These are phyloP conservation scores for Plasmodium falciparum DNA, from an alignment of 169 alveolate genomes.

Conservation along the genomic window DNA sequence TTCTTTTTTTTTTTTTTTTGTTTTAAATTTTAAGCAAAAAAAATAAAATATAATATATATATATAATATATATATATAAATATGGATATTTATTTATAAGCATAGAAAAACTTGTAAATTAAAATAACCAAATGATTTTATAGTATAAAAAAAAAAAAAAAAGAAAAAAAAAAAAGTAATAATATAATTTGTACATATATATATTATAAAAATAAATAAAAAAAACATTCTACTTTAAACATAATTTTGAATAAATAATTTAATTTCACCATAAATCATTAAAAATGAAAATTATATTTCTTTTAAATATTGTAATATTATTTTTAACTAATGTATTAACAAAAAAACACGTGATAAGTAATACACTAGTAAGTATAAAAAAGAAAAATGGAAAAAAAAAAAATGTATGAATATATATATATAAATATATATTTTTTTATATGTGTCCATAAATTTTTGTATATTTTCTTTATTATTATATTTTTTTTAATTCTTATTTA, in stretches of 20 bases:
- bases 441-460: background rate
- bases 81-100: no score
- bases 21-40: no score
- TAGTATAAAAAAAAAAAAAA: no score
- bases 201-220: background rate
- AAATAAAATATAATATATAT: no score
- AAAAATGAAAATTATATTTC: slow-evolving; percentile 21
- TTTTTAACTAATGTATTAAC: slow-evolving; percentile 16
- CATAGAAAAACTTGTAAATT: no score
- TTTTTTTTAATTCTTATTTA: slow-evolving; percentile 6
- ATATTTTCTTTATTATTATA: background rate
- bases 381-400: background rate
- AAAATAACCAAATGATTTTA: no score
- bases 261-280: no score
- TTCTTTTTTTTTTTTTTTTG: no score
- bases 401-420: background rate
- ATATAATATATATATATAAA: no score
- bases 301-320: background rate
- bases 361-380: slow-evolving; percentile 22
- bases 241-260: no score
- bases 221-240: no score
- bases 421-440: background rate
- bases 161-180: no score
- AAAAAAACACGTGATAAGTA: slow-evolving; percentile 14
- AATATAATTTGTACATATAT: slow-evolving; percentile 6